These are phyloP conservation scores for Lantana camara DNA, from an alignment of 257 asterid species.

Conservation along the genomic window DNA sequence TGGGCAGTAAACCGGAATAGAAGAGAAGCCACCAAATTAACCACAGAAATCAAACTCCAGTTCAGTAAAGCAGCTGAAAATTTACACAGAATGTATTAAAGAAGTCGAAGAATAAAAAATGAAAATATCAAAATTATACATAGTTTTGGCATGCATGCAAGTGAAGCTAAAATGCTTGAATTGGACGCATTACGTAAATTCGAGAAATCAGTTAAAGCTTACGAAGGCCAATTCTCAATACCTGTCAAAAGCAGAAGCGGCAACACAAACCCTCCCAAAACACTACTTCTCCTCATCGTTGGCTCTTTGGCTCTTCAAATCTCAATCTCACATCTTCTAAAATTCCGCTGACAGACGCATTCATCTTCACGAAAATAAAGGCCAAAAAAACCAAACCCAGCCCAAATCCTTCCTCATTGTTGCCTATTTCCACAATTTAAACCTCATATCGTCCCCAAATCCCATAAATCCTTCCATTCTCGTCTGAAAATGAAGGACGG, in stretches of 20 bases:
- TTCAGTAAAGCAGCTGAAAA: slow-evolving; percentile 73
- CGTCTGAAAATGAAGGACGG: neutral
- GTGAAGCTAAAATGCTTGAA: slow-evolving; percentile 12
- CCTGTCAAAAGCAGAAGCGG: slow-evolving; percentile 77
- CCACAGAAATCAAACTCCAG: slow-evolving; percentile 79
- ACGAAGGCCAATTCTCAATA: slow-evolving; percentile 14
- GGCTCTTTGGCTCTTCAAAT: too few relatives aligned
- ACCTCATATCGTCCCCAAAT: slow-evolving; percentile 32
- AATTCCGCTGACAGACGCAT: too few relatives aligned
- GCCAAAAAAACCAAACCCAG: slow-evolving; percentile 62
- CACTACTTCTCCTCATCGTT: slow-evolving; percentile 20
- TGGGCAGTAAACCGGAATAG: slow-evolving; percentile 60
- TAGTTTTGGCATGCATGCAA: slow-evolving; percentile 6
- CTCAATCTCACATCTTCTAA: neutral
- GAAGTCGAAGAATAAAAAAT: slow-evolving; percentile 4
- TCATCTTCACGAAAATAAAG: slow-evolving; percentile 1
- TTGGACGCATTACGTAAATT: neutral
- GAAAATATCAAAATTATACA: neutral
- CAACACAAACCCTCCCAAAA: slow-evolving; percentile 68
- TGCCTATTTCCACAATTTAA: slow-evolving; percentile 41
- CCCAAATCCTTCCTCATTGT: slow-evolving; percentile 62
- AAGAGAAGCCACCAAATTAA: slow-evolving; percentile 72
- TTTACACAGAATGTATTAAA: neutral
- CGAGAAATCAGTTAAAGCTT: neutral
- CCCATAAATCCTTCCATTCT: slow-evolving; percentile 14